Evolutionary conservation across 371 early-diverging fungal genomes (phyloP), one percentile per base, ranked within the genome.

Genomic region (Nosema muscidifuracis): DNA sequence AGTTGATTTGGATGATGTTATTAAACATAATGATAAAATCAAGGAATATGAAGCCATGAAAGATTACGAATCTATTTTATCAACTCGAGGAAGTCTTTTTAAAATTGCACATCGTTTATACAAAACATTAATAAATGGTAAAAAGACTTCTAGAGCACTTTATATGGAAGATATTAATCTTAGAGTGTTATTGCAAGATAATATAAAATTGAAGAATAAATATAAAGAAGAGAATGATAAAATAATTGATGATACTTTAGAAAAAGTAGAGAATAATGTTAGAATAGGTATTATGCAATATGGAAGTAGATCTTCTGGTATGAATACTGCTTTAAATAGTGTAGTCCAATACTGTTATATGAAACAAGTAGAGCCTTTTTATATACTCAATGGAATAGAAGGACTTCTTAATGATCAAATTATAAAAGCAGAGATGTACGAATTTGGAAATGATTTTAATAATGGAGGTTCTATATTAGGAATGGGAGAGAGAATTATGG

Each of bases 261-360:
- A n/a, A n/a, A n/a, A n/a, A n/a, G n/a, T n/a, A n/a, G n/a, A n/a
- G n/a, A 10, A 10, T 47, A 64, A 57, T 44, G 26, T 22, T 42
- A 88, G 90, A 65, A 87, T 97, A 63, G 96, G 88, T 56, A 90
- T 97, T 71, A 78, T 95, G 36, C 92, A 94, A 68, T 86, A 88
- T 30, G 98, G 97, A 63, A 92, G 92, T 0, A 94, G 95, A 34
- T 92, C 93, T 15, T 93, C 91, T 65, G 98, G 98, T 55, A 94
- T 95, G 92, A 96, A 96, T 81, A 89, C 92, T 13, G 94, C 93
- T 0, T 90, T 94, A 4, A 88, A 93, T 62, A 87, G 89, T 1
- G 88, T 89, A 6, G 92, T 91, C 20, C 89, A 93, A 24, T 87
- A 89, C 43, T 89, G 90, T 30, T 81, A 91, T 65, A 89, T 89